Evolutionary conservation across 495 filamentous ascomycete species (phyloP).

Genomic region (Lepidopterella palustris): DNA sequence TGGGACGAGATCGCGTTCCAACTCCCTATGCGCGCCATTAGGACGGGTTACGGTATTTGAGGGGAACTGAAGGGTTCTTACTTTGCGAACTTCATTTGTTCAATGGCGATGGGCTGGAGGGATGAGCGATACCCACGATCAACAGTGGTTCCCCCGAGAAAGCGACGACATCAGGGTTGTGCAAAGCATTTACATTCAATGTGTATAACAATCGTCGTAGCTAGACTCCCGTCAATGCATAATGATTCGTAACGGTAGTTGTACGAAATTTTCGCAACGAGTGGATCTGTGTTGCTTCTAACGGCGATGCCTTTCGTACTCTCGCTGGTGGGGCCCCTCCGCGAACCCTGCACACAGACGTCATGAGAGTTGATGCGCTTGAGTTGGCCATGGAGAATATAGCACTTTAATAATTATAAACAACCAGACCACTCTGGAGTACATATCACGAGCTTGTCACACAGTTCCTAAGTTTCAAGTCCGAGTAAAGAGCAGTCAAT

Average conservation of each 20-base stretch:
- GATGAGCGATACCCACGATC: not conserved
- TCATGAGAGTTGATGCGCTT: not conserved
- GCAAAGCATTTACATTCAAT: not conserved
- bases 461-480: no score
- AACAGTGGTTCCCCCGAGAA: not conserved
- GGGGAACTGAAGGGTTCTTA: slow-evolving; percentile 7
- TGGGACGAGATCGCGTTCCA: slow-evolving; percentile 81
- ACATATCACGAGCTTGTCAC: not conserved
- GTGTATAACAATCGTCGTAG: not conserved
- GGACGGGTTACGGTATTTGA: not conserved
- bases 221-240: not conserved
- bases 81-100: slow-evolving; percentile 35
- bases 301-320: not conserved
- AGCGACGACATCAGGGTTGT: not conserved
- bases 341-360: not conserved
- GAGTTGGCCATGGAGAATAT: not conserved
- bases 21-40: slow-evolving; percentile 47
- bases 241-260: not conserved
- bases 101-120: not conserved
- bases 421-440: no score
- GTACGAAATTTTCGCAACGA: not conserved
- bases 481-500: not conserved
- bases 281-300: not conserved
- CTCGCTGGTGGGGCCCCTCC: not conserved
- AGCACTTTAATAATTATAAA: not conserved